phyloP scores from a whole-genome alignment of 2,329 filamentous ascomycete species.

The Colletotrichum aenigma region DNA sequence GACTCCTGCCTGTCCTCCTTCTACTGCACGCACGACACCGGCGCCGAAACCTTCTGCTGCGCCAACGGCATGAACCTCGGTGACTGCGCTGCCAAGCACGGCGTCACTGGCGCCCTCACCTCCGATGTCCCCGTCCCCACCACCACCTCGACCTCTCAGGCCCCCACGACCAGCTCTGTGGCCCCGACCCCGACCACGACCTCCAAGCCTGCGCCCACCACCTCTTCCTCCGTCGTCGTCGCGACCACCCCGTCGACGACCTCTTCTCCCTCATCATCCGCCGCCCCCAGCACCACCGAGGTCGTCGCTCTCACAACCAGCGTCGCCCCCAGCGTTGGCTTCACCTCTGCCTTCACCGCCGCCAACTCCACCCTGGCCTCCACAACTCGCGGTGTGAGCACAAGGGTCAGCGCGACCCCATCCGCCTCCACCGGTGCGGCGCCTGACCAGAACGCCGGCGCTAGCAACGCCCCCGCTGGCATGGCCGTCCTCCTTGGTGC shows the following conservation, averaged over 20 bases:
- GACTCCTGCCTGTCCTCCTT: slow-evolving; percentile 66
- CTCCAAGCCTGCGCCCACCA: background rate
- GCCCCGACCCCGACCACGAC: slow-evolving; percentile 27
- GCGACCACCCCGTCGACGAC: background rate
- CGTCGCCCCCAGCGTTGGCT: slow-evolving; percentile 1
- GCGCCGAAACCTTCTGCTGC: slow-evolving; percentile 63
- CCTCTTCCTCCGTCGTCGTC: background rate
- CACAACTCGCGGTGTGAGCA: background rate
- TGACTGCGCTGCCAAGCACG: slow-evolving; percentile 57
- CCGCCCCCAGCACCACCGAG: background rate
- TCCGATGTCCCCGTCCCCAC: slow-evolving; percentile 46
- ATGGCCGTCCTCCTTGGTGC: slow-evolving; percentile 16
- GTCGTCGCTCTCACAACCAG: background rate
- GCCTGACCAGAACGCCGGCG: background rate
- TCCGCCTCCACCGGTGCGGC: background rate
- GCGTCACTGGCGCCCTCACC: slow-evolving; percentile 52
- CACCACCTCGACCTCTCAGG: slow-evolving; percentile 26
- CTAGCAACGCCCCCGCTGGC: slow-evolving; percentile 5
- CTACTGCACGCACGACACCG: slow-evolving; percentile 63
- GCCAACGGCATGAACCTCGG: slow-evolving; percentile 57
- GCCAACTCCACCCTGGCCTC: slow-evolving; percentile 8
- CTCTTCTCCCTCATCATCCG: slow-evolving; percentile 4
- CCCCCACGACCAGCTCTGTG: slow-evolving; percentile 27
- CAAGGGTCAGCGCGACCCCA: background rate
- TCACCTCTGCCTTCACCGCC: background rate